Percentiles rank a stretch among this genome's conserved stretches.
phyloP scores from a whole-genome alignment of 2,329 filamentous ascomycete species.

The Pseudocercospora macadamiae region DNA sequence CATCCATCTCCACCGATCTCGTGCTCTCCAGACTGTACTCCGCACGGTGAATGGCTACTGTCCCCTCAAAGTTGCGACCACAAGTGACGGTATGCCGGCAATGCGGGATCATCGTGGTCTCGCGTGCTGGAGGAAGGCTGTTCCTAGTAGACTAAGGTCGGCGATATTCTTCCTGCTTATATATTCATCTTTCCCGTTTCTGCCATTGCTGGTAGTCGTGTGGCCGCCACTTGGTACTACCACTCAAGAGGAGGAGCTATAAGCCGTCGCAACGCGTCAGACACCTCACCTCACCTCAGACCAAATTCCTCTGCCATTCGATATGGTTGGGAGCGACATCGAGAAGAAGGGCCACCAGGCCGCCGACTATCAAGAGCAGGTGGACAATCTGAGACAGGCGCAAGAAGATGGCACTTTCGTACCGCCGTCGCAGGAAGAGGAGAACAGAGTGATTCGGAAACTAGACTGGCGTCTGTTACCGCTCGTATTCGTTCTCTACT shows the following conservation, averaged over 20 bases:
- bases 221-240: too few relatives aligned
- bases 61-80: background rate
- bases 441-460: constrained; percentile 36
- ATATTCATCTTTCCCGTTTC: background rate
- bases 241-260: too few relatives aligned
- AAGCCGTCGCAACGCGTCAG: too few relatives aligned
- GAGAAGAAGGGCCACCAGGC: constrained; percentile 20
- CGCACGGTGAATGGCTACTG: background rate
- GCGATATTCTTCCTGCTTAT: background rate
- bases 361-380: constrained; percentile 20
- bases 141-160: background rate
- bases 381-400: constrained; percentile 15
- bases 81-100: too few relatives aligned
- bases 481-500: constrained; percentile 38
- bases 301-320: too few relatives aligned
- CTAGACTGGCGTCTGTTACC: constrained; percentile 37
- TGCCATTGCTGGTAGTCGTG: background rate
- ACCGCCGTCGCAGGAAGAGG: constrained; percentile 31
- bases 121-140: background rate
- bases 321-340: too few relatives aligned
- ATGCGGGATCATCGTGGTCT: constrained; percentile 1
- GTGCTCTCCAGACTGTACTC: background rate
- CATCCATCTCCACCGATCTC: too few relatives aligned
- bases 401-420: constrained; percentile 25
- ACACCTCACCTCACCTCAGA: too few relatives aligned